phyloP scores from a whole-genome alignment of 164 flowering plant genomes.

The Litsea cubeba region DNA sequence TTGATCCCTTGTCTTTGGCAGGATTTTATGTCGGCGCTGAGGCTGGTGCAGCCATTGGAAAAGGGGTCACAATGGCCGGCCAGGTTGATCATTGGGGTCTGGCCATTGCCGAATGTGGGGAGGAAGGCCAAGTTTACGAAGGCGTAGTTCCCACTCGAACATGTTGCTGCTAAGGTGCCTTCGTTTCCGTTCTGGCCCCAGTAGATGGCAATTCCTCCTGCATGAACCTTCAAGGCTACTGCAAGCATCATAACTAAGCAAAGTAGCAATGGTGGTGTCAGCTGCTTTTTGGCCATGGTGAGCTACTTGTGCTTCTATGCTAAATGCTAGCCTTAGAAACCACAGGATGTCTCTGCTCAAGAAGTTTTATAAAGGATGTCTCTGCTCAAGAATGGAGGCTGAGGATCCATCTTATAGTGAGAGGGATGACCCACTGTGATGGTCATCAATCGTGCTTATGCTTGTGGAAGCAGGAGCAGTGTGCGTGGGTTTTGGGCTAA shows the following conservation, averaged over 20 bases:
- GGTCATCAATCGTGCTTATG: too few relatives aligned
- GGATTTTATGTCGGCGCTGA: slow-evolving; percentile 7
- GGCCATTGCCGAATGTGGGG: slow-evolving; percentile 13
- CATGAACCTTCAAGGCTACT: neutral
- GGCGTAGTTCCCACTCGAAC: slow-evolving; percentile 16
- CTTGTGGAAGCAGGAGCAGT: too few relatives aligned
- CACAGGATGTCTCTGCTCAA: too few relatives aligned
- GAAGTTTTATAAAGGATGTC: too few relatives aligned
- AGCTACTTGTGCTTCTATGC: too few relatives aligned
- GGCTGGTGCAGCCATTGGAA: slow-evolving; percentile 8
- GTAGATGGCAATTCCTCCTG: slow-evolving; percentile 10
- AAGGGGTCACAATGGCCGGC: slow-evolving; percentile 17
- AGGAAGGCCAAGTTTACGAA: slow-evolving; percentile 22
- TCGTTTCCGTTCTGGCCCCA: slow-evolving; percentile 17
- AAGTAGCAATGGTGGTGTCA: neutral
- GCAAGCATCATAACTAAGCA: neutral
- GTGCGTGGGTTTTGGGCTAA: too few relatives aligned
- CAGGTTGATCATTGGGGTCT: slow-evolving; percentile 11
- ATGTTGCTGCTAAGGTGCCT: slow-evolving; percentile 14
- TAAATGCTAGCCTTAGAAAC: too few relatives aligned
- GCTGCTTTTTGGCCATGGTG: too few relatives aligned
- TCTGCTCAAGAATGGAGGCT: too few relatives aligned
- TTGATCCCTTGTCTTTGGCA: neutral
- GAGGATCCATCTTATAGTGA: too few relatives aligned
- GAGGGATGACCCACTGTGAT: too few relatives aligned